phyloP scores from a whole-genome alignment of 2,329 filamentous ascomycete genomes.

The Neofusicoccum sp. region DNA sequence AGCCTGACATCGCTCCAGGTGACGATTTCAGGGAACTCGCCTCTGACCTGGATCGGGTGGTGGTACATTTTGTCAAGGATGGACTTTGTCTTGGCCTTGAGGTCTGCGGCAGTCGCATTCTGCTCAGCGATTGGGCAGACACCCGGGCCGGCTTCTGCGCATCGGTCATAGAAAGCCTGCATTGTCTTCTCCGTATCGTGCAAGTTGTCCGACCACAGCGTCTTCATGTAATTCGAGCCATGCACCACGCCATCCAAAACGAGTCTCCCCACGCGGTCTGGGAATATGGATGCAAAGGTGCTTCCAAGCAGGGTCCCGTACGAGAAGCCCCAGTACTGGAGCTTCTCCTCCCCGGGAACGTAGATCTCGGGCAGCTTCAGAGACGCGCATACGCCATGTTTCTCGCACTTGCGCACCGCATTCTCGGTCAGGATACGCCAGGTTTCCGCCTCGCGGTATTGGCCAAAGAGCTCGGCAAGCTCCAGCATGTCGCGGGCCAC shows the following conservation, averaged over 20 bases:
- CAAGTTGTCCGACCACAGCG: conserved; percentile 44
- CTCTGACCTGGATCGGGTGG: conserved; percentile 41
- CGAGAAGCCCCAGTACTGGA: conserved; percentile 52
- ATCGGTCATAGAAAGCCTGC: conserved; percentile 48
- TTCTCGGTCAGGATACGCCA: conserved; percentile 8
- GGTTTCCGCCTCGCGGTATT: conserved; percentile 35
- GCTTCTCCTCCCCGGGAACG: conserved; percentile 33
- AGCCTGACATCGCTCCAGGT: conserved; percentile 44
- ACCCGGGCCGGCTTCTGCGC: conserved; percentile 44
- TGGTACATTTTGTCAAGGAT: conserved; percentile 44
- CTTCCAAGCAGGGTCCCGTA: conserved; percentile 51
- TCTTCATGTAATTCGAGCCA: conserved; percentile 39
- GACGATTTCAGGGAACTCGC: conserved; percentile 37
- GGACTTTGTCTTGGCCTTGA: conserved; percentile 36
- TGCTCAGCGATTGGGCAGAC: conserved; percentile 44
- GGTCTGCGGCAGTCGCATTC: conserved; percentile 36
- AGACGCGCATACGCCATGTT: neutral
- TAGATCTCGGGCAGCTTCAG: conserved; percentile 16
- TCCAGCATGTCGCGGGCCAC: conserved; percentile 55
- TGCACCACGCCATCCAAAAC: conserved; percentile 52
- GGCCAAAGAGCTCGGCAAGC: conserved; percentile 48
- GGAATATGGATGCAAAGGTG: conserved; percentile 43
- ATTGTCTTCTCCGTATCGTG: conserved; percentile 49
- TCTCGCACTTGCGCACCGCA: conserved; percentile 1
- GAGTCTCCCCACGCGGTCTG: conserved; percentile 37